Evolutionary conservation across 2,329 filamentous ascomycete species (phyloP), one percentile per base, ranked within the genome.

Genomic region (Stachybotrys echinatus): DNA sequence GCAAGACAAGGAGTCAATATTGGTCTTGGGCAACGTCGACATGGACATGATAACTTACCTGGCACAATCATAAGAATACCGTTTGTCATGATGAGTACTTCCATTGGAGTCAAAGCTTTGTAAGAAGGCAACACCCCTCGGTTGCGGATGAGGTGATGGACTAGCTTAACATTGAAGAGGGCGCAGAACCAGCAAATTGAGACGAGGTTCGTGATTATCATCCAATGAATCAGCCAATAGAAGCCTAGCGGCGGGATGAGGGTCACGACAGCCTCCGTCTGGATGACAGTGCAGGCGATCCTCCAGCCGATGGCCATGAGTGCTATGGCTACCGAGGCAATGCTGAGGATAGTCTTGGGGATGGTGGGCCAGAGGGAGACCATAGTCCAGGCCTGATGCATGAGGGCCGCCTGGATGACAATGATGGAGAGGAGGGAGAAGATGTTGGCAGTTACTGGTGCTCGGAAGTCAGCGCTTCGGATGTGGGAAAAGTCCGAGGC

Each of bases 21-120:
- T 6, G 6, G 40, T 14, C 46, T 52, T 37, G 55, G 50, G 46
- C 37, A 4, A 10, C 18, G 19, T 34, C 10, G 27, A 34, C 14
- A 8, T 10, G 27, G 27, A 34, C 5, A 34, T 14, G 38, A 12
- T 40, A 20, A 62, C 69, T 44, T 62, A 80, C 78, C 74, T n/a
- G 78, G 79, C 10, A 80, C 61, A 17, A 80, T 55, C 79, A 82
- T 81, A 48, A 83, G 65, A 1, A 80, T 54, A 12, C 77, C 78
- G 37, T 82, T 81, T 45, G 76, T 77, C 57, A 80, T 75, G 47
- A 80, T 69, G 21, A 82, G 66, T 7, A 79, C 71, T 55, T 83
- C 79, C 68, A 82, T 75, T 5, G 76, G 71, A 0, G 65, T 75
- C 38, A 82, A 58, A 0, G 69, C 63, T 45, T 65, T 65, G 4